phyloP scores from a whole-genome alignment of 2,329 filamentous ascomycete species.

The Clonostachys sp. region DNA sequence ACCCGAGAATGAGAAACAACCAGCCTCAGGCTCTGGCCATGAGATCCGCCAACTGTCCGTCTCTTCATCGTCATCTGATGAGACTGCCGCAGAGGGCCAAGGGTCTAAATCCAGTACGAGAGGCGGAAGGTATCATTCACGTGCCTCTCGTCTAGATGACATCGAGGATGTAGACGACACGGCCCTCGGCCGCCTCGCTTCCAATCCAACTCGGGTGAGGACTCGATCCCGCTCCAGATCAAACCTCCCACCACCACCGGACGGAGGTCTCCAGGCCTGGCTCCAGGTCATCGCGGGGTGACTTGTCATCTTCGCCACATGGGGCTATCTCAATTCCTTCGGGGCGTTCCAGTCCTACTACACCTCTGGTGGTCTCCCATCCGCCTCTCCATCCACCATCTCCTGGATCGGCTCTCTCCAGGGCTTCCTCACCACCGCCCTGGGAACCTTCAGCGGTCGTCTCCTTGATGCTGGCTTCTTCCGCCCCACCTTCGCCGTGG shows the following conservation, averaged over 20 bases:
- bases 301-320: constrained; percentile 33
- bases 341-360: constrained; percentile 40
- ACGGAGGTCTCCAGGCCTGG: constrained; percentile 22
- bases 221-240: background rate
- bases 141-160: no score
- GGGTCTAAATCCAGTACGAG: no score
- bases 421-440: constrained; percentile 33
- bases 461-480: constrained; percentile 38
- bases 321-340: constrained; percentile 40
- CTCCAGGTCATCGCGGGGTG: constrained; percentile 30
- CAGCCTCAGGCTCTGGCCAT: no score
- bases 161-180: background rate
- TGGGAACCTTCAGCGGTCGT: constrained; percentile 36
- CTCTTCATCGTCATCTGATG: no score
- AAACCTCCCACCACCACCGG: constrained; percentile 9
- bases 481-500: constrained; percentile 27
- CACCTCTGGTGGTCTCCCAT: constrained; percentile 13
- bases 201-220: background rate
- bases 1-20: no score
- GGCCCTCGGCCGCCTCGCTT: background rate
- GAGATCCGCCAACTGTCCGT: no score
- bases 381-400: constrained; percentile 28
- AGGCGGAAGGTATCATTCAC: no score
- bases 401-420: constrained; percentile 43
- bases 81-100: no score